These are phyloP conservation scores for Lophiostoma macrostomum DNA, from an alignment of 495 filamentous ascomycete genomes.

Conservation along the genomic window DNA sequence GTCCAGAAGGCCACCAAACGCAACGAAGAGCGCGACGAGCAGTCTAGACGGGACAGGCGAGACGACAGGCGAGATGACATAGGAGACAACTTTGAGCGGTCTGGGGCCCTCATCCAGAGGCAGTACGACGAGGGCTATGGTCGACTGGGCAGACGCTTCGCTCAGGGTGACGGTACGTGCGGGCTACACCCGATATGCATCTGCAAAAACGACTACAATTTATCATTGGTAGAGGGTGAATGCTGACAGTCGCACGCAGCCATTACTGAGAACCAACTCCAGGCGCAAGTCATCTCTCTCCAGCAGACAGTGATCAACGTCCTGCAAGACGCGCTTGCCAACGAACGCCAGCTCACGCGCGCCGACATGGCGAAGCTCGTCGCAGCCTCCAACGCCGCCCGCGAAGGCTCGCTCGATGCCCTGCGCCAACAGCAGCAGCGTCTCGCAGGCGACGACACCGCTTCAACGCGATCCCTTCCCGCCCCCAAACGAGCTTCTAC, in stretches of 20 bases:
- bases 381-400: slow-evolving; percentile 33
- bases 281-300: slow-evolving; percentile 38
- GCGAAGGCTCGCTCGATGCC: slow-evolving; percentile 36
- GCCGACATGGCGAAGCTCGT: slow-evolving; percentile 35
- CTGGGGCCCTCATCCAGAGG: slow-evolving; percentile 32
- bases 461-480: slow-evolving; percentile 11
- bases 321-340: slow-evolving; percentile 37
- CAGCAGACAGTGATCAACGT: slow-evolving; percentile 41
- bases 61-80: slow-evolving; percentile 15
- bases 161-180: slow-evolving; percentile 34
- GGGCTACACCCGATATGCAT: no score
- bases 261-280: slow-evolving; percentile 38
- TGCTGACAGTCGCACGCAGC: slow-evolving; percentile 24
- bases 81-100: slow-evolving; percentile 17
- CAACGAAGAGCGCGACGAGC: slow-evolving; percentile 7
- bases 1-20: slow-evolving; percentile 27
- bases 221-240: no score
- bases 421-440: slow-evolving; percentile 31
- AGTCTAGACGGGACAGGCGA: background rate
- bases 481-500: slow-evolving; percentile 13
- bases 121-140: slow-evolving; percentile 35
- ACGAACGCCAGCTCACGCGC: slow-evolving; percentile 29
- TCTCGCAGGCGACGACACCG: slow-evolving; percentile 11
- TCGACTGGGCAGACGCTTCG: slow-evolving; percentile 34
- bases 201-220: no score